Evolutionary conservation across 2,329 filamentous ascomycete species (phyloP), one percentile per base, ranked within the genome.

Genomic region (Helminthosporium solani): DNA sequence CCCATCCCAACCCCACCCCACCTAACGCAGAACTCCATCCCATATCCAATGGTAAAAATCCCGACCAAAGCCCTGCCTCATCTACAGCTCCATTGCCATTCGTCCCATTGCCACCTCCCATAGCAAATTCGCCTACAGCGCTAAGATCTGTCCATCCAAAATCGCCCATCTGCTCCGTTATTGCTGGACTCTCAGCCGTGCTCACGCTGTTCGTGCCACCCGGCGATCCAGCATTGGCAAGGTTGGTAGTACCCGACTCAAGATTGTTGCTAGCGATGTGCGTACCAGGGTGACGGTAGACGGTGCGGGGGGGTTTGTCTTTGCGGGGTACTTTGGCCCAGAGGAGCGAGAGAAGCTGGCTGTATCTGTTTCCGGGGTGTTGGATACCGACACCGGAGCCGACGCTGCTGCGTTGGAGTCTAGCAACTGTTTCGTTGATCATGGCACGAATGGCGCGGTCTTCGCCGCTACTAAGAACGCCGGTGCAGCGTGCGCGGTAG

Each of bases 101-200:
- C 19, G 51, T 31, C 53, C 68, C 47, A 64, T 21, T 23, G n/a
- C 35, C 64, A 0, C 73, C 73, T 56, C 74, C 73, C 41, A 76
- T 69, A 0, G 73, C 75, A 47, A 76, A 76, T 27, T 76, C 73
- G 5, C 73, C 73, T 12, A 77, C 74, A 12, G 74, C 74, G 47
- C 70, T 61, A 2, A 77, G 57, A 58, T 77, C 74, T 2, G 74
- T 76, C 74, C 74, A 77, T 21, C 71, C 73, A 54, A 77, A 77
- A 47, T 76, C 74, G 7, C 74, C 74, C 70, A 76, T 74, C 33
- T 67, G 66, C 50, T 76, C 74, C 4, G 72, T 73, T 11, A 74
- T 57, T 20, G 70, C 70, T 0, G 73, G 73, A 35, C 69, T 72
- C 36, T 70, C 65, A 7, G 60, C 70, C 12, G 68, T 69, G 3